Conservation (phyloP, 208 protist genomes). For the Crithidia bombi region DNA sequence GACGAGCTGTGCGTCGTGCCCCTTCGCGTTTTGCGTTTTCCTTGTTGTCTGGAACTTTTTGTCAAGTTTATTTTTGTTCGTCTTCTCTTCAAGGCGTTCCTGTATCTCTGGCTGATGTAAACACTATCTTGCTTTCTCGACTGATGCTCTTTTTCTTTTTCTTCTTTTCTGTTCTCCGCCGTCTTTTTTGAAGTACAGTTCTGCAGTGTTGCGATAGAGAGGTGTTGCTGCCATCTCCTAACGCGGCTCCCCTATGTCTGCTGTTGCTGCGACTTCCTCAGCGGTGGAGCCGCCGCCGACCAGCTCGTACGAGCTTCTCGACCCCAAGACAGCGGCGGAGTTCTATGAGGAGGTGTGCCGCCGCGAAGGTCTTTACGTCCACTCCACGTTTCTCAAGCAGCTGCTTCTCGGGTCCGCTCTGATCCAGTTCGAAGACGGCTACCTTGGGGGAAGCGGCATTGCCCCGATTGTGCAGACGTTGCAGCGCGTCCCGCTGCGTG, state of each 20-base stretch:
- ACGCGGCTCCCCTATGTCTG: too few relatives aligned
- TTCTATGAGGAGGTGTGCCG: slow-evolving; percentile 71
- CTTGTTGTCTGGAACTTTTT: too few relatives aligned
- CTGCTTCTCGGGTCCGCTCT: slow-evolving; percentile 46
- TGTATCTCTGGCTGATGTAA: too few relatives aligned
- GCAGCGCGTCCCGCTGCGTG: slow-evolving; percentile 48
- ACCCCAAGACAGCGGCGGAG: slow-evolving; percentile 32
- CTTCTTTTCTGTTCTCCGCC: neutral
- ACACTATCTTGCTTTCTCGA: neutral
- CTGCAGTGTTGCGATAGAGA: neutral
- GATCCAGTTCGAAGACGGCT: slow-evolving; percentile 82
- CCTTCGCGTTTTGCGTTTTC: too few relatives aligned
- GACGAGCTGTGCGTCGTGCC: too few relatives aligned
- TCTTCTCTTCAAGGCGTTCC: too few relatives aligned
- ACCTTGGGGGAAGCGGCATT: slow-evolving; percentile 80
- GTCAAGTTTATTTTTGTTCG: too few relatives aligned
- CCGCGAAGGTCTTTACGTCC: slow-evolving; percentile 25
- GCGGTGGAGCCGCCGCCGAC: neutral
- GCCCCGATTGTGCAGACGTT: slow-evolving; percentile 73
- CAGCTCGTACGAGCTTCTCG: slow-evolving; percentile 29
- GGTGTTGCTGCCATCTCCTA: too few relatives aligned
- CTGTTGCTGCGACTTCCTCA: neutral
- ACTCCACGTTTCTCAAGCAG: slow-evolving; percentile 70
- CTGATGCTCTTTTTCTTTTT: neutral
- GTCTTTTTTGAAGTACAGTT: neutral